Conservation (phyloP, 495 filamentous ascomycete species). For the Talaromyces stipitatus region DNA sequence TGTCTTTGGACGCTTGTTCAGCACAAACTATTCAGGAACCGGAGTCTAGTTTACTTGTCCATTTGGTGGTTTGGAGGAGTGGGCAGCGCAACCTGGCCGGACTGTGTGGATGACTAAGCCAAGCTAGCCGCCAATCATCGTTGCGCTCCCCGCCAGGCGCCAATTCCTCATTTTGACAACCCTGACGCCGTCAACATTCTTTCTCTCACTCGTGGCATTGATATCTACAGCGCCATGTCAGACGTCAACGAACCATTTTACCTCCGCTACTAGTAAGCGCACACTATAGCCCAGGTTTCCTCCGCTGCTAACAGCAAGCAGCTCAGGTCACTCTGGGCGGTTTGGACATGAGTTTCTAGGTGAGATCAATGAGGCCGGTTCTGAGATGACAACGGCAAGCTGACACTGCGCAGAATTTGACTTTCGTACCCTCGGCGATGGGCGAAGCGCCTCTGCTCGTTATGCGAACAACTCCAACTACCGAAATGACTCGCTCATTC, state of each 20-base stretch:
- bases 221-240: constrained; percentile 35
- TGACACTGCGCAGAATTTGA: constrained; percentile 75
- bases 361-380: constrained; percentile 26
- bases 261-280: constrained; percentile 85
- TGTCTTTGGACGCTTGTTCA: background rate
- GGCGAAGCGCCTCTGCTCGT: constrained; percentile 86
- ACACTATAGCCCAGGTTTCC: constrained; percentile 31
- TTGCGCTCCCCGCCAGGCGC: background rate
- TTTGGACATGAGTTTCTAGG: constrained; percentile 99
- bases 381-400: background rate
- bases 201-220: background rate
- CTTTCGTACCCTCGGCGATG: constrained; percentile 86
- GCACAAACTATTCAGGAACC: background rate
- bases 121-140: background rate
- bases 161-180: background rate
- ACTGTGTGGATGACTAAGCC: constrained; percentile 47
- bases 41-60: constrained; percentile 31
- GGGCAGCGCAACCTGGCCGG: constrained; percentile 28
- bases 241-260: constrained; percentile 77
- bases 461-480: constrained; percentile 99
- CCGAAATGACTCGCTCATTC: constrained; percentile 95
- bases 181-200: background rate
- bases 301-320: constrained; percentile 47
- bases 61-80: constrained; percentile 21
- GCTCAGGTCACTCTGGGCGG: constrained; percentile 94